phyloP scores from a whole-genome alignment of 345 rosid species.

The Eutrema japonicum region DNA sequence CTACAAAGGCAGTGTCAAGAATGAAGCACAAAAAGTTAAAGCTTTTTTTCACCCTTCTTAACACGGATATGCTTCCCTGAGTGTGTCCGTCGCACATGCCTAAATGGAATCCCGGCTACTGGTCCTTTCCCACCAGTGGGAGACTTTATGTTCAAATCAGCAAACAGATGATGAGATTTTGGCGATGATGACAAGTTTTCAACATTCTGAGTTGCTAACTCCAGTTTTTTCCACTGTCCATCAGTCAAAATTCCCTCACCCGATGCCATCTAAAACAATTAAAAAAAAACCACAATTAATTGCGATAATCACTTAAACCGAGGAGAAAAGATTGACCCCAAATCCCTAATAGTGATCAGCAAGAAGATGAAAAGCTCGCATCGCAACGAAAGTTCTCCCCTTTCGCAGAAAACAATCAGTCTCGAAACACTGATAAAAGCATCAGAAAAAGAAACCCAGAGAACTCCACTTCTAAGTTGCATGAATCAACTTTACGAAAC shows the following conservation, averaged over 20 bases:
- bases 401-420: constrained; percentile 33
- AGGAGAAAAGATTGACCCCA: background rate
- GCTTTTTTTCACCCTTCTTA: constrained; percentile 69
- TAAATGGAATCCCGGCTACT: constrained; percentile 61
- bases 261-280: constrained; percentile 68
- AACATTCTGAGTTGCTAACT: constrained; percentile 67
- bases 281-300: constrained; percentile 5
- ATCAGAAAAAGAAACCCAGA: background rate
- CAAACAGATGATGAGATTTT: constrained; percentile 66
- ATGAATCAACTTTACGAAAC: constrained; percentile 1
- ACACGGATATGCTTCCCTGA: constrained; percentile 81
- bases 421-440: background rate
- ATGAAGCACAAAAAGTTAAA: background rate
- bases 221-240: constrained; percentile 78
- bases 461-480: background rate
- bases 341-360: background rate
- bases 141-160: constrained; percentile 73
- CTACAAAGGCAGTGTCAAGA: background rate
- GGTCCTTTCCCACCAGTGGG: constrained; percentile 69
- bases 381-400: background rate
- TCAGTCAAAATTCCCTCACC: constrained; percentile 78
- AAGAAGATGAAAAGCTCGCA: background rate
- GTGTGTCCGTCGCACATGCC: constrained; percentile 85
- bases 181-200: constrained; percentile 75
- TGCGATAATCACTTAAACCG: background rate